phyloP scores from a whole-genome alignment of 352 stramenopile species.

The Pythium myriotylum region DNA sequence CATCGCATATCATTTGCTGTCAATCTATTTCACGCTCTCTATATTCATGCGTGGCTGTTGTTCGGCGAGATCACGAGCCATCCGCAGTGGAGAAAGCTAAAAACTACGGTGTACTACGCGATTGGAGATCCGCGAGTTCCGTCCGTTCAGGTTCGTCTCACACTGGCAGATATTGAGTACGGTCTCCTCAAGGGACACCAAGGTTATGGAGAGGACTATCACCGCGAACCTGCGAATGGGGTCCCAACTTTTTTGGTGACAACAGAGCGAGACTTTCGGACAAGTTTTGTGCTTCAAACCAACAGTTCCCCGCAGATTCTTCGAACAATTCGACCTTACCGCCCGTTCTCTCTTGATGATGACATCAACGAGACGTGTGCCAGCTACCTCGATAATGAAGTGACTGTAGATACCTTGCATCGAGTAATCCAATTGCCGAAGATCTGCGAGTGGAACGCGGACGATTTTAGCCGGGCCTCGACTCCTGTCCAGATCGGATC shows the following conservation, averaged over 20 bases:
- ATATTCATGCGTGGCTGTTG: constrained; percentile 82
- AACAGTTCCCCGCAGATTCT: constrained; percentile 38
- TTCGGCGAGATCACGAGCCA: constrained; percentile 50
- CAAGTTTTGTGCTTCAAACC: constrained; percentile 86
- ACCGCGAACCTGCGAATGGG: constrained; percentile 26
- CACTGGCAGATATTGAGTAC: constrained; percentile 86
- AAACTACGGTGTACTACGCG: constrained; percentile 52
- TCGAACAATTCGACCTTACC: constrained; percentile 71
- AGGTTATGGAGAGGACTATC: constrained; percentile 26
- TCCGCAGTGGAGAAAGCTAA: constrained; percentile 78
- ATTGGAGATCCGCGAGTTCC: constrained; percentile 25
- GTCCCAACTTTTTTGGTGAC: constrained; percentile 28
- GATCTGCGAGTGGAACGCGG: constrained; percentile 58
- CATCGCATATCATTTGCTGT: constrained; percentile 80
- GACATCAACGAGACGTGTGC: constrained; percentile 74
- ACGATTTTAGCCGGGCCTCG: constrained; percentile 23
- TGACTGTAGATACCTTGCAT: constrained; percentile 40
- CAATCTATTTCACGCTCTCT: constrained; percentile 91
- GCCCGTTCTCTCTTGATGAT: constrained; percentile 50
- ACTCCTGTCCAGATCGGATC: constrained; percentile 26
- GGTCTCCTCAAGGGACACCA: constrained; percentile 55
- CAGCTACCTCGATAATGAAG: constrained; percentile 40
- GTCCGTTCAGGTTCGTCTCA: constrained; percentile 40
- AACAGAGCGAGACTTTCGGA: constrained; percentile 68
- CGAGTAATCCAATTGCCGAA: constrained; percentile 57